These are phyloP conservation scores for Domatiomyces globalis DNA, from an alignment of 2,329 filamentous ascomycete species.

Conservation along the genomic window DNA sequence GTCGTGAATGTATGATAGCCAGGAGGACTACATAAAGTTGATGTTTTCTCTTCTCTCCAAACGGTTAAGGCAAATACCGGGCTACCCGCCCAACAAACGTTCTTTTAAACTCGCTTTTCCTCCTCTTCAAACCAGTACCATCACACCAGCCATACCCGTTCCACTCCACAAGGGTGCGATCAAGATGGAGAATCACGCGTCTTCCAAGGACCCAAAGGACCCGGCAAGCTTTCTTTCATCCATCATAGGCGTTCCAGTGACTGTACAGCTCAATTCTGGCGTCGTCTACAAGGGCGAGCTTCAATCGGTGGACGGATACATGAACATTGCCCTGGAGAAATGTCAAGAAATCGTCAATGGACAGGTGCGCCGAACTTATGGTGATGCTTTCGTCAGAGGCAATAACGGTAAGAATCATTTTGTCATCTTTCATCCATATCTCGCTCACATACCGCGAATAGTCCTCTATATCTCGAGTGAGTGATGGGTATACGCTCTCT, in stretches of 20 bases:
- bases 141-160: no score
- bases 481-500: conserved; percentile 1
- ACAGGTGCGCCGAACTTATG: conserved; percentile 66
- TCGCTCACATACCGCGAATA: background rate
- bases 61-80: background rate
- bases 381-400: conserved; percentile 87
- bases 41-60: background rate
- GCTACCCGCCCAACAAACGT: no score
- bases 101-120: background rate
- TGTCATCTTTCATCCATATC: background rate
- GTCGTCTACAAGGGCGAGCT: conserved; percentile 96
- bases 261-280: conserved; percentile 96
- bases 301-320: conserved; percentile 95
- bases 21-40: background rate
- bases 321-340: conserved; percentile 98
- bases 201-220: conserved; percentile 44
- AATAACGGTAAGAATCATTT: conserved; percentile 59
- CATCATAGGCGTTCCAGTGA: conserved; percentile 87
- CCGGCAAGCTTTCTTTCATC: conserved; percentile 86
- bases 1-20: background rate
- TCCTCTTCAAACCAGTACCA: background rate
- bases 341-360: conserved; percentile 85
- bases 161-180: background rate
- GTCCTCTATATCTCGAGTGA: conserved; percentile 18
- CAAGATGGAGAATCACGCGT: conserved; percentile 12